Evolutionary conservation across 257 asterid genomes (phyloP), one percentile per base, ranked within the genome.

Genomic region (Verbascum thapsus): DNA sequence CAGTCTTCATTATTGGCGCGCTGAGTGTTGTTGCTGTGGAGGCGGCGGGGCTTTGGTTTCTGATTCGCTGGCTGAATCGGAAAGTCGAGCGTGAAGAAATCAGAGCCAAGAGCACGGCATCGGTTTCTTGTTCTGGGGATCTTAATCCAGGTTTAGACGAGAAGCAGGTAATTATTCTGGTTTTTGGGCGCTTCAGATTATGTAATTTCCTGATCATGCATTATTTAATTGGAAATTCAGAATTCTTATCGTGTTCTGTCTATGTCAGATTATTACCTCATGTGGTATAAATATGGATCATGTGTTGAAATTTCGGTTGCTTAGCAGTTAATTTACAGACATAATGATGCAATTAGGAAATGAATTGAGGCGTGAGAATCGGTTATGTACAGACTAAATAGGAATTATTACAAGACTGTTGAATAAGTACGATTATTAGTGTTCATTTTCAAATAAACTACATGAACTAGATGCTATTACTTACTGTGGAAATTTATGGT

Each of bases 1-100:
- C 62, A 8, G 88, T 73, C 56, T 94, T 89, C 81, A 57, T 87
- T 53, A 23, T 79, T 8, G 99, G 97, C 68, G 97, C 79, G 37
- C 56, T 87, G 38, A 59, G 87, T n/a, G 80, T 79, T 59, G 55
- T 92, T n/a, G 90, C 71, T 19, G n/a, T 78, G 53, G 94, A 92
- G 81, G 87, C 66, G 63, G 50, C 65, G 6, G 87, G 76, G 3
- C 19, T 87, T n/a, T 70, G 89, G 77, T n/a, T 85, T 40, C 70
- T 89, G 54, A 71, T 89, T 22, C 80, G 86, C 68, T 72, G 82
- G 62, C 61, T 92, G 26, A 82, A 71, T 40, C 74, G 78, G 47
- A 88, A 71, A 66, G 53, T 69, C 16, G 82, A 67, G 18, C 57
- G 50, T 53, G 76, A 66, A 61, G 80, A 72, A 50, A 69, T 11